Percentiles rank a stretch among this genome's conserved stretches.
Conservation (phyloP, 2,329 filamentous ascomycete species). For the Fusarium sp. region DNA sequence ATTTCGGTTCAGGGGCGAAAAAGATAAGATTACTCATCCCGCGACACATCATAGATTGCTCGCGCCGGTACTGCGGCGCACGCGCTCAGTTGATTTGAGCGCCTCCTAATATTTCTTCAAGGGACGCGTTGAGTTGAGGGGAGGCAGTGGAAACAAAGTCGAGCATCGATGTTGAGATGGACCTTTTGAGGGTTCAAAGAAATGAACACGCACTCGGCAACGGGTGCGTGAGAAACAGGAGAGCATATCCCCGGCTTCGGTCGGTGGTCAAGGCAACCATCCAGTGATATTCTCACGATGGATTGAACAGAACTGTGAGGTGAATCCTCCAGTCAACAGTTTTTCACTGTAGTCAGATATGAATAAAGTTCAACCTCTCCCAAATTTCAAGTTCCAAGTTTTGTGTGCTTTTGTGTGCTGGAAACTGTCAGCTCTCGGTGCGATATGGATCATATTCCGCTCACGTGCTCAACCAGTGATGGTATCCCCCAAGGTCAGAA, state of each 20-base stretch:
- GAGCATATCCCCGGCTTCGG: conserved; percentile 12
- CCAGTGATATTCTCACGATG: conserved; percentile 7
- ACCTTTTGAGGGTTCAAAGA: conserved; percentile 25
- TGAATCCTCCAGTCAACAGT: conserved; percentile 5
- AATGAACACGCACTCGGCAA: conserved; percentile 15
- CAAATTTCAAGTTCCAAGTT: neutral
- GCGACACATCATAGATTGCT: conserved; percentile 60
- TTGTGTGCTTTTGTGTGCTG: conserved; percentile 20
- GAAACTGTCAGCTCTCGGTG: neutral
- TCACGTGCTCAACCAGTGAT: conserved; percentile 29
- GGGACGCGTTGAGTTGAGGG: conserved; percentile 45
- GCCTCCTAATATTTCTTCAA: conserved; percentile 52
- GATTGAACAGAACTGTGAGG: conserved; percentile 20
- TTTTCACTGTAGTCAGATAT: conserved; percentile 38
- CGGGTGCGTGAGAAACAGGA: conserved; percentile 26
- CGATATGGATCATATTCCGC: conserved; percentile 7
- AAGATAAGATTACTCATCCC: conserved; percentile 58
- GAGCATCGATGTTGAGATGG: conserved; percentile 20
- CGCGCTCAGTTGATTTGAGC: conserved; percentile 45
- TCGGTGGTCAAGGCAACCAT: conserved; percentile 6
- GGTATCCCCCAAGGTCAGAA: conserved; percentile 6
- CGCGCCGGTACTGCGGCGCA: conserved; percentile 47
- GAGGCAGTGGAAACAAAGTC: conserved; percentile 26
- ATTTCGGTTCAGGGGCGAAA: conserved; percentile 52
- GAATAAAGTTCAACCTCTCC: conserved; percentile 41